A percentile compares a stretch with the other conserved stretches of the same genome.
phyloP scores from a whole-genome alignment of 2,329 filamentous ascomycete species.

The Mariannaea sp. region DNA sequence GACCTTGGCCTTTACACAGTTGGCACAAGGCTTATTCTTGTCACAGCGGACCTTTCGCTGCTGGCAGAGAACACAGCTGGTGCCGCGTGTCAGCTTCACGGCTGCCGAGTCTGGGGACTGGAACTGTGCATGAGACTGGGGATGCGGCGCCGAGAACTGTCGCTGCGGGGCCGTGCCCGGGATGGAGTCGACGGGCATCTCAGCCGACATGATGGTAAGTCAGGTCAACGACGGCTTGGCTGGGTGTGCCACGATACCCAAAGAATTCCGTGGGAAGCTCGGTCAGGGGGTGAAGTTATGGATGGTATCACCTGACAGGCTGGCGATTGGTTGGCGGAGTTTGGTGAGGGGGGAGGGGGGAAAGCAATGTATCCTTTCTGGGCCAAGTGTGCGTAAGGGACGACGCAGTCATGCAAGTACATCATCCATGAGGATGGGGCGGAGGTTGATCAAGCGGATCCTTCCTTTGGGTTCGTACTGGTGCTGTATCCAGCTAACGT shows the following conservation, averaged over 20 bases:
- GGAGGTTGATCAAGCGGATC: not conserved
- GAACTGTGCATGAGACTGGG: slow-evolving; percentile 24
- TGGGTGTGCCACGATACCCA: slow-evolving; percentile 1
- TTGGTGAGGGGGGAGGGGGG: not conserved
- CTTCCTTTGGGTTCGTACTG: too few species aligned
- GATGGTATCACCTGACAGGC: slow-evolving; percentile 3
- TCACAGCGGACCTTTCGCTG: slow-evolving; percentile 78
- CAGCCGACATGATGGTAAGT: slow-evolving; percentile 9
- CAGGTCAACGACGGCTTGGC: not conserved
- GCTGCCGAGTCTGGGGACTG: slow-evolving; percentile 47
- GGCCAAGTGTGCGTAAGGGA: not conserved
- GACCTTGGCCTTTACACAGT: slow-evolving; percentile 66
- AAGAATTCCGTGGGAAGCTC: not conserved
- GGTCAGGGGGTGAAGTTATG: not conserved
- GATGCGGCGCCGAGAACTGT: slow-evolving; percentile 28
- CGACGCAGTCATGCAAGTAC: not conserved
- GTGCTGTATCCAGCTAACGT: too few species aligned
- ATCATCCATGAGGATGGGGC: slow-evolving; percentile 4
- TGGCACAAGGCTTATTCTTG: slow-evolving; percentile 71
- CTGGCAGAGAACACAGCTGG: slow-evolving; percentile 74
- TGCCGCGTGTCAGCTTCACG: slow-evolving; percentile 62
- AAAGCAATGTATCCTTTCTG: not conserved
- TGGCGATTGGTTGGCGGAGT: slow-evolving; percentile 1
- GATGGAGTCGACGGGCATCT: slow-evolving; percentile 29
- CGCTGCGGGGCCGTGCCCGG: slow-evolving; percentile 34